phyloP scores from a whole-genome alignment of 441 rosid species.

The Euphorbia neoarborescens region DNA sequence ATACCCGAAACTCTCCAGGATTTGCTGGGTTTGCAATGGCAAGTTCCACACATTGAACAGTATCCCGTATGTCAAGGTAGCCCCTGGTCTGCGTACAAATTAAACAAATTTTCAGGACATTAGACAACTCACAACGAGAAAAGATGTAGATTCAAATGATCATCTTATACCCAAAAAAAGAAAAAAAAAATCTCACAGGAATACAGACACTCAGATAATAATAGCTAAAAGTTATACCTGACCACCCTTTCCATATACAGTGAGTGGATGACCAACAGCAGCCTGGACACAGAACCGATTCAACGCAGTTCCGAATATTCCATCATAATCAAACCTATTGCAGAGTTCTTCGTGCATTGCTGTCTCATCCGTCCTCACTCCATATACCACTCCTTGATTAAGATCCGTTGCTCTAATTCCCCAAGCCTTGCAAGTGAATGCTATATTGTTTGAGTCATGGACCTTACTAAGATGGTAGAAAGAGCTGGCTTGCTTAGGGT shows the following conservation, averaged over 20 bases:
- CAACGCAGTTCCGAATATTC: conserved; percentile 83
- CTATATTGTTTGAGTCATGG: conserved; percentile 88
- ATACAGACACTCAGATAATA: not conserved
- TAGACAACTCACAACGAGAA: not conserved
- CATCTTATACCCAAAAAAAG: not conserved
- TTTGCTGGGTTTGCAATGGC: conserved; percentile 84
- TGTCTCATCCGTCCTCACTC: conserved; percentile 79
- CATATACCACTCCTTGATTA: conserved; percentile 95
- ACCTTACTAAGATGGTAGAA: conserved; percentile 94
- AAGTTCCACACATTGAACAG: conserved; percentile 89
- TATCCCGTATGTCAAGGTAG: conserved; percentile 92
- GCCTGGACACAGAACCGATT: conserved; percentile 95
- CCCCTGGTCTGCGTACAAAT: conserved; percentile 64
- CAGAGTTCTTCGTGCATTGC: conserved; percentile 70
- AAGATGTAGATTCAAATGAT: not conserved
- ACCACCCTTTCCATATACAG: conserved; percentile 93
- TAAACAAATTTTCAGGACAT: not conserved
- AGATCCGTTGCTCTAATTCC: conserved; percentile 93
- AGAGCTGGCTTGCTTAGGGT: conserved; percentile 95
- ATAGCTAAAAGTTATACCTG: conserved; percentile 44
- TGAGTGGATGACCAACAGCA: conserved; percentile 86
- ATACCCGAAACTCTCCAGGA: conserved; percentile 77
- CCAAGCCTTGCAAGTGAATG: conserved; percentile 97
- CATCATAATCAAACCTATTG: conserved; percentile 86
- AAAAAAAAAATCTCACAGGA: not conserved